These are phyloP conservation scores for Echium plantagineum DNA, from an alignment of 257 asterid genomes.

Conservation along the genomic window DNA sequence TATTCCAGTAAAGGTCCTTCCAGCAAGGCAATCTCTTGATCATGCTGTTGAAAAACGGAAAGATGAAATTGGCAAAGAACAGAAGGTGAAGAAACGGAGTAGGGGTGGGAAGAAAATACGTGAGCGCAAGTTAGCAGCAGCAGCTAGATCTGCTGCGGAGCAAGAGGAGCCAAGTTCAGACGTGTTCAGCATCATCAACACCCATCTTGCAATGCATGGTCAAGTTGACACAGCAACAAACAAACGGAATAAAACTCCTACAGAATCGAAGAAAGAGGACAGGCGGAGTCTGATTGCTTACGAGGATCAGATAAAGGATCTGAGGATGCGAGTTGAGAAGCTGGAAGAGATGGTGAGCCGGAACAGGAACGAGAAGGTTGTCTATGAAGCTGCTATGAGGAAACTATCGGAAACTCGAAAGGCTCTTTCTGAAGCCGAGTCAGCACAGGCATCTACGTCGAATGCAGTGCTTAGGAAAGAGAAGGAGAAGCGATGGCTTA, in stretches of 20 bases:
- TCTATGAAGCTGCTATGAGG: slow-evolving; percentile 77
- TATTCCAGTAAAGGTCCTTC: slow-evolving; percentile 60
- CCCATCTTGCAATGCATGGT: slow-evolving; percentile 61
- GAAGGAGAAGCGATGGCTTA: slow-evolving; percentile 89
- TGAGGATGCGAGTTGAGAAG: slow-evolving; percentile 47
- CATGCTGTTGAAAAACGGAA: slow-evolving; percentile 41
- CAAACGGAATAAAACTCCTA: slow-evolving; percentile 30
- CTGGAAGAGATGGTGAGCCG: slow-evolving; percentile 87
- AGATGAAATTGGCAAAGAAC: slow-evolving; percentile 25
- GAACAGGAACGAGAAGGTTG: slow-evolving; percentile 64
- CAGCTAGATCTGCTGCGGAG: slow-evolving; percentile 56
- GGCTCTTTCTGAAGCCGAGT: slow-evolving; percentile 73
- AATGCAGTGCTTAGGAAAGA: slow-evolving; percentile 63
- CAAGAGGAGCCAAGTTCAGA: slow-evolving; percentile 59
- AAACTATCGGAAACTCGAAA: slow-evolving; percentile 66
- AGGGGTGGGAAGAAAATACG: slow-evolving; percentile 90
- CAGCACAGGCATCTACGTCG: slow-evolving; percentile 69
- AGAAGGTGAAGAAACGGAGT: slow-evolving; percentile 36
- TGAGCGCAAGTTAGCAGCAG: slow-evolving; percentile 70
- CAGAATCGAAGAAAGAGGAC: slow-evolving; percentile 47
- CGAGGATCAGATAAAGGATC: slow-evolving; percentile 63
- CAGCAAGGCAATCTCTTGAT: slow-evolving; percentile 74
- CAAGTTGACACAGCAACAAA: slow-evolving; percentile 25
- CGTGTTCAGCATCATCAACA: slow-evolving; percentile 68
- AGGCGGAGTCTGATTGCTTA: slow-evolving; percentile 57